Conservation (phyloP, 2,329 filamentous ascomycete species). For the Pestalotiopsis sp. region DNA sequence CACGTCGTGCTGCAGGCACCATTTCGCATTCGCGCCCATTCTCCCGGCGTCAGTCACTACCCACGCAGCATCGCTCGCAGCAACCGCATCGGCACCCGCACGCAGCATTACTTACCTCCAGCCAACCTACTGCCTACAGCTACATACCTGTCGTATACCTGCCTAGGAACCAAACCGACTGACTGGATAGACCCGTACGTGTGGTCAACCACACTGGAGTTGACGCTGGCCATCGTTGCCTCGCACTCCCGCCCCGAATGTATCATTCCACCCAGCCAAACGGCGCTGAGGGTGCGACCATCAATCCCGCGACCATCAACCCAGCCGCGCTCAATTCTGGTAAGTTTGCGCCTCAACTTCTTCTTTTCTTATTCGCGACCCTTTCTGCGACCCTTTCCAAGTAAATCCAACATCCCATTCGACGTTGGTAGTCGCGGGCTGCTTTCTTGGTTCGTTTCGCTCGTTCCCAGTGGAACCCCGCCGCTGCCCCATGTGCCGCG, state of each 20-base stretch:
- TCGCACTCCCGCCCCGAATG: conserved; percentile 44
- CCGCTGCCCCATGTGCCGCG: neutral
- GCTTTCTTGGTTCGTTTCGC: neutral
- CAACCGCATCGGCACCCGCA: too few relatives aligned
- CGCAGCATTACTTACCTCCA: conserved; percentile 29
- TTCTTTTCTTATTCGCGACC: conserved; percentile 22
- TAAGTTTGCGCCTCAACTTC: conserved; percentile 44
- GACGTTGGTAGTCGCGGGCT: too few relatives aligned
- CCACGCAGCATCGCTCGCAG: too few relatives aligned
- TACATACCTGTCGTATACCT: conserved; percentile 20
- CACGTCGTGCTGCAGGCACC: conserved; percentile 56
- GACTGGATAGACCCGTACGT: neutral
- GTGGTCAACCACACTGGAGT: conserved; percentile 4
- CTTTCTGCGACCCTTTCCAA: conserved; percentile 1
- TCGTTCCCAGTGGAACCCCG: conserved; percentile 8
- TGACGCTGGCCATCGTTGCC: conserved; percentile 26
- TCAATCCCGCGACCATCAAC: conserved; percentile 86
- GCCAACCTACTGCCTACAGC: conserved; percentile 17
- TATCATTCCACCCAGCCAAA: conserved; percentile 61
- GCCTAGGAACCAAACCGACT: neutral
- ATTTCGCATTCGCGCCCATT: neutral
- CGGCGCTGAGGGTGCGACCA: conserved; percentile 82
- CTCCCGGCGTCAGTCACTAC: neutral
- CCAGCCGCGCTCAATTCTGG: conserved; percentile 56
- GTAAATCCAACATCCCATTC: too few relatives aligned